Evolutionary conservation across 202 grass and related monocot species (phyloP).

Genomic region (Eragrostis tef): DNA sequence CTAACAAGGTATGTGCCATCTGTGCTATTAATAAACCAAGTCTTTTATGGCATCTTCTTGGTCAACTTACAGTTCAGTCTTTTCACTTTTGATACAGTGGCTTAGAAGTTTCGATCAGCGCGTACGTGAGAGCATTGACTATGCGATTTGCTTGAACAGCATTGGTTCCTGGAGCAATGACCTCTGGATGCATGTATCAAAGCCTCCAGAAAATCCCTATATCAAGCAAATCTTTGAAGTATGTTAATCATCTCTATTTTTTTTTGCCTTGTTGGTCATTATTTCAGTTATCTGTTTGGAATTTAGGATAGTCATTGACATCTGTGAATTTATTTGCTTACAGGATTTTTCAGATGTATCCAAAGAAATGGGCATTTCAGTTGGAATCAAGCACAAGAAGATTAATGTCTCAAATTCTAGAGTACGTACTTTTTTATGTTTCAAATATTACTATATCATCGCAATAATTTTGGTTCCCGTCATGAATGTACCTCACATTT

Average conservation of each 20-base stretch:
- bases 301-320: neutral
- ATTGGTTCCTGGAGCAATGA: slow-evolving; percentile 89
- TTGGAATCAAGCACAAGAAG: slow-evolving; percentile 97
- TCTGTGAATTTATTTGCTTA: slow-evolving; percentile 52
- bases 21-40: neutral
- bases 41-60: slow-evolving; percentile 25
- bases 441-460: slow-evolving; percentile 30
- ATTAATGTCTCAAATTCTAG: slow-evolving; percentile 96
- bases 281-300: slow-evolving; percentile 11
- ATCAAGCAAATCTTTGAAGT: slow-evolving; percentile 98
- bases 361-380: slow-evolving; percentile 77
- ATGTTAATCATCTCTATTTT: slow-evolving; percentile 40
- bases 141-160: slow-evolving; percentile 96
- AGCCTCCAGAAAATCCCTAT: slow-evolving; percentile 93
- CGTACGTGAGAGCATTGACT: slow-evolving; percentile 89
- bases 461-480: neutral
- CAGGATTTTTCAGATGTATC: slow-evolving; percentile 83
- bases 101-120: slow-evolving; percentile 97
- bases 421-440: slow-evolving; percentile 56
- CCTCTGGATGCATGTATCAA: slow-evolving; percentile 95
- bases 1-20: slow-evolving; percentile 63
- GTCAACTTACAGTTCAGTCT: slow-evolving; percentile 36
- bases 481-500: neutral
- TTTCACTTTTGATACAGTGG: slow-evolving; percentile 67
- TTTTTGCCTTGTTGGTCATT: slow-evolving; percentile 5